These are phyloP conservation scores for Microdochium bolleyi DNA, from an alignment of 2,329 filamentous ascomycete species.

Conservation along the genomic window DNA sequence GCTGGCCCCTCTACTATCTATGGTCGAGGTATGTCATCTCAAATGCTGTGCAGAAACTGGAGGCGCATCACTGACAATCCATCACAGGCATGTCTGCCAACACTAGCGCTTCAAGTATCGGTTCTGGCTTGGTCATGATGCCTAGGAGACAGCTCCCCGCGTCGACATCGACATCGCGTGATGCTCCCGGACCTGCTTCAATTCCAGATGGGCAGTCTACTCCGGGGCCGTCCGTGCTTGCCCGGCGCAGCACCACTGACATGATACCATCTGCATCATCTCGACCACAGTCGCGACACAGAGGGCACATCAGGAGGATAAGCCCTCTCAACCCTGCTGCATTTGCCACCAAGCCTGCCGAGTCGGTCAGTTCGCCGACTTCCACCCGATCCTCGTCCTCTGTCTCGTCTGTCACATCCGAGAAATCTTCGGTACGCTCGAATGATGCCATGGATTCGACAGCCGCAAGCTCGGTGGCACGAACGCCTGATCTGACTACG, in stretches of 20 bases:
- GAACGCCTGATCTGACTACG: neutral
- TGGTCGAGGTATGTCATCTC: neutral
- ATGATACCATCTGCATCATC: neutral
- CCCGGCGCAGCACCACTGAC: neutral
- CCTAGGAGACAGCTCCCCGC: neutral
- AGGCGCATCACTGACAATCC: neutral
- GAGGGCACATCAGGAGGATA: neutral
- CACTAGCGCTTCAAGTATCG: neutral
- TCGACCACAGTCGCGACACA: neutral
- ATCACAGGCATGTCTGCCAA: neutral
- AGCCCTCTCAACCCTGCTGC: neutral
- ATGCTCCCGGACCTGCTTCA: neutral
- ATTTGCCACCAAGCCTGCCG: neutral
- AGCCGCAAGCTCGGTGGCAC: neutral
- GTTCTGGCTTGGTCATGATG: neutral
- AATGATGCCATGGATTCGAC: neutral
- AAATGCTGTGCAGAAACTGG: neutral
- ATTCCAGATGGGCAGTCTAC: no score
- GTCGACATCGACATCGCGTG: neutral
- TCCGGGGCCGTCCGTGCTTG: neutral
- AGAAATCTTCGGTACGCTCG: neutral
- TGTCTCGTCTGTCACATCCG: neutral
- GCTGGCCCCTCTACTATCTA: neutral
- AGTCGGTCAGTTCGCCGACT: neutral
- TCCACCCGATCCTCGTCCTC: neutral